Evolutionary conservation across 2,329 filamentous ascomycete species (phyloP).

Genomic region (Ophiostoma perfectum): DNA sequence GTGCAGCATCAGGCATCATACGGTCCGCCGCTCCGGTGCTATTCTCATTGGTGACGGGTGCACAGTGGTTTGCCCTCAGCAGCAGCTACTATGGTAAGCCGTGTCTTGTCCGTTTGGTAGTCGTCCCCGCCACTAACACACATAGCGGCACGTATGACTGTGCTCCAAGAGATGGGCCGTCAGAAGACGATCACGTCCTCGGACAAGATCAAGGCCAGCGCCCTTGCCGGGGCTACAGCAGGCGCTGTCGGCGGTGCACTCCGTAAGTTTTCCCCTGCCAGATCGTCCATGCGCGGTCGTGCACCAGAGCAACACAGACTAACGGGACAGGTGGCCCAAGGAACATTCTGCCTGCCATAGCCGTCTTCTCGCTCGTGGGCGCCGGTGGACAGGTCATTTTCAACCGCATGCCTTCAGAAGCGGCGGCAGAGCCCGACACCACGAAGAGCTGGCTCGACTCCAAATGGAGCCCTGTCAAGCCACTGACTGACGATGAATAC

Average conservation of each 20-base stretch:
- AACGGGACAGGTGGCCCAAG: conserved; percentile 43
- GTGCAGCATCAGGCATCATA: conserved; percentile 66
- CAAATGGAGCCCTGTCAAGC: conserved; percentile 67
- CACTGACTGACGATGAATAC: conserved; percentile 67
- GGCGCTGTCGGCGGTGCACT: conserved; percentile 55
- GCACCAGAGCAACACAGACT: not conserved
- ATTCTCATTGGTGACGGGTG: conserved; percentile 65
- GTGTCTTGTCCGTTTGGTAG: not conserved
- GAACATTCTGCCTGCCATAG: conserved; percentile 48
- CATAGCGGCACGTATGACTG: conserved; percentile 8
- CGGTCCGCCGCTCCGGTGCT: conserved; percentile 61
- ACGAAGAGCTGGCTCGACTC: conserved; percentile 44
- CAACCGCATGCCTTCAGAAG: conserved; percentile 24
- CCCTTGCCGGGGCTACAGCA: conserved; percentile 64
- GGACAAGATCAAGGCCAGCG: conserved; percentile 62
- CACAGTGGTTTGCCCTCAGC: conserved; percentile 77
- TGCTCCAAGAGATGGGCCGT: conserved; percentile 36
- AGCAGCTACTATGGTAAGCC: conserved; percentile 67
- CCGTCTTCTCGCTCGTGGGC: conserved; percentile 42
- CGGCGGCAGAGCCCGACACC: not conserved
- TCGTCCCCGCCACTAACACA: not conserved
- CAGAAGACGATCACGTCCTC: conserved; percentile 48
- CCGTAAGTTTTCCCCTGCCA: conserved; percentile 38
- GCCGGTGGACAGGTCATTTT: conserved; percentile 32
- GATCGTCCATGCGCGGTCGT: not conserved